Evolutionary conservation across 805 yeast genomes (phyloP).

Genomic region (Starmerella davenportii): DNA sequence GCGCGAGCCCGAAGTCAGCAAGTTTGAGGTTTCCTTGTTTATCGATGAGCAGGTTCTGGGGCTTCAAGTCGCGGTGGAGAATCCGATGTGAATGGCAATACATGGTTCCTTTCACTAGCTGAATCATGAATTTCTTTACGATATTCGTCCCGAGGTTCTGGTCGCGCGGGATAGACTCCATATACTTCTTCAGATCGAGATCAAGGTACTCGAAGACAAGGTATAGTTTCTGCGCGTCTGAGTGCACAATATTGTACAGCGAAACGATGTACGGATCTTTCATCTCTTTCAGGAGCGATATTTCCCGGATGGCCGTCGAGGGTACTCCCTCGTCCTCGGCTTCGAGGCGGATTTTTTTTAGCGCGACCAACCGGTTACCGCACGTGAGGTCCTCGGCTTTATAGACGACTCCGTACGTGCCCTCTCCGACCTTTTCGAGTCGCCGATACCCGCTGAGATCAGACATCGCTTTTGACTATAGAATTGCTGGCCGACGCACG

Average conservation of each 20-base stretch:
- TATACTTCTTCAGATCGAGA: slow-evolving; percentile 84
- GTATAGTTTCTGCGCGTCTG: slow-evolving; percentile 80
- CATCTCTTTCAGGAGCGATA: slow-evolving; percentile 82
- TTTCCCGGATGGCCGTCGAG: slow-evolving; percentile 92
- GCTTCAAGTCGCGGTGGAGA: slow-evolving; percentile 87
- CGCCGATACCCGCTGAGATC: slow-evolving; percentile 85
- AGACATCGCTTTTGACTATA: slow-evolving; percentile 33
- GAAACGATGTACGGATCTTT: slow-evolving; percentile 86
- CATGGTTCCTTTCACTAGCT: slow-evolving; percentile 72
- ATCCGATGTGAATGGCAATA: slow-evolving; percentile 92
- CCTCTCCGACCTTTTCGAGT: slow-evolving; percentile 91
- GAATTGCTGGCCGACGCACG: not conserved
- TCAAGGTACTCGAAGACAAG: slow-evolving; percentile 87
- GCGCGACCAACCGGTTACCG: slow-evolving; percentile 84
- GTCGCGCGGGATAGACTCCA: slow-evolving; percentile 87
- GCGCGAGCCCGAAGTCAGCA: slow-evolving; percentile 86
- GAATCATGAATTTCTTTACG: slow-evolving; percentile 87
- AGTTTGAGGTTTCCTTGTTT: slow-evolving; percentile 85
- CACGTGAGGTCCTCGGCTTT: slow-evolving; percentile 81
- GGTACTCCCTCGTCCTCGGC: slow-evolving; percentile 98
- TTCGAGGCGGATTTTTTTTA: slow-evolving; percentile 86
- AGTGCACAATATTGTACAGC: slow-evolving; percentile 82
- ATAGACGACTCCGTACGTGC: slow-evolving; percentile 95
- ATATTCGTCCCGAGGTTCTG: slow-evolving; percentile 76
- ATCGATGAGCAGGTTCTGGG: slow-evolving; percentile 85